A percentile compares a stretch with the other conserved stretches of the same genome.
phyloP scores from a whole-genome alignment of 345 rosid genomes.

The Populus ilicifolia region DNA sequence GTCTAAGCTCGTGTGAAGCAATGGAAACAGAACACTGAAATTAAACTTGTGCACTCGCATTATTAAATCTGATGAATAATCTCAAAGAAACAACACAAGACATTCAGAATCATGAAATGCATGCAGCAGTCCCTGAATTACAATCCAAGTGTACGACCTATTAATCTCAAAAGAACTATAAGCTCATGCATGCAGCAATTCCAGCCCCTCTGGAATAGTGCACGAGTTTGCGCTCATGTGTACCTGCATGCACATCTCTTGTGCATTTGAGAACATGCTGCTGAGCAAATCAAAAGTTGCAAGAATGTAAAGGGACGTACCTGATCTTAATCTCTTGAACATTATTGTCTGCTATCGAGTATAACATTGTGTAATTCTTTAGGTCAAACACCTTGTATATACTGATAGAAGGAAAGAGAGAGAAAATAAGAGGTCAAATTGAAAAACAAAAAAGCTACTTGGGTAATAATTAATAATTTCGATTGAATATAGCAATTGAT shows the following conservation, averaged over 20 bases:
- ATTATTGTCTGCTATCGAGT: constrained; percentile 49
- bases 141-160: background rate
- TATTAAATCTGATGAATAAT: background rate
- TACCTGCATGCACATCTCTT: background rate
- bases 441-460: background rate
- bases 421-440: background rate
- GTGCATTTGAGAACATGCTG: background rate
- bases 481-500: background rate
- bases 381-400: constrained; percentile 61
- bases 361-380: constrained; percentile 50
- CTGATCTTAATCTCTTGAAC: constrained; percentile 58
- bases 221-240: background rate
- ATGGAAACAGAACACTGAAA: background rate
- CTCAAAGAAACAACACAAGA: background rate
- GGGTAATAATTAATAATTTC: background rate
- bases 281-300: background rate
- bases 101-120: background rate
- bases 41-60: background rate
- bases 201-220: background rate
- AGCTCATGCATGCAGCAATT: background rate
- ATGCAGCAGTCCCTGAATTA: background rate
- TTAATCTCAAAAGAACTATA: background rate
- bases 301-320: constrained; percentile 15
- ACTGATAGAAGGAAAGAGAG: constrained; percentile 24
- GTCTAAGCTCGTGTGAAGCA: background rate